These are phyloP conservation scores for Sporothrix brasiliensis DNA, from an alignment of 2,329 filamentous ascomycete genomes.

Conservation along the genomic window DNA sequence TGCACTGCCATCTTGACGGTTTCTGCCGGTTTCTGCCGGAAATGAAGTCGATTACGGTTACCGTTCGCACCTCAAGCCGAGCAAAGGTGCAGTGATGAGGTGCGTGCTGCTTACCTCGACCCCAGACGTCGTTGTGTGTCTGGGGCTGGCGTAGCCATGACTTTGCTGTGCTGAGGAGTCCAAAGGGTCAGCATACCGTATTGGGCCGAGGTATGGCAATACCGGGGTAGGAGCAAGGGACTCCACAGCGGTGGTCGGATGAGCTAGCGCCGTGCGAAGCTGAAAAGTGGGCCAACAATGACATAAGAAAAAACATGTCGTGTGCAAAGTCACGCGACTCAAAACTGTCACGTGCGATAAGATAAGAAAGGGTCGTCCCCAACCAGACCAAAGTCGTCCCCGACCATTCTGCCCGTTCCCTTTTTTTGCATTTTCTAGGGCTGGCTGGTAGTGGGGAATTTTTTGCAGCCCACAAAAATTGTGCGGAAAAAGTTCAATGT, in stretches of 20 bases:
- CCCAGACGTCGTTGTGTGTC: conserved; percentile 25
- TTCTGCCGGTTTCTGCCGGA: background rate
- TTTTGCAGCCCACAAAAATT: conserved; percentile 44
- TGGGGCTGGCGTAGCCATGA: conserved; percentile 39
- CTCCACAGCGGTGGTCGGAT: conserved; percentile 1
- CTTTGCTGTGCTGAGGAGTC: background rate
- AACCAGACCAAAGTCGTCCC: conserved; percentile 39
- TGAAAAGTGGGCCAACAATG: background rate
- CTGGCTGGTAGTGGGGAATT: conserved; percentile 44
- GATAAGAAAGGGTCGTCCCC: conserved; percentile 21
- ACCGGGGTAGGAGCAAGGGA: conserved; percentile 10
- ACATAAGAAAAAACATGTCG: background rate
- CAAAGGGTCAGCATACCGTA: conserved; percentile 17
- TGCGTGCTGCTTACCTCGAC: background rate
- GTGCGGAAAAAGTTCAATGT: conserved; percentile 35
- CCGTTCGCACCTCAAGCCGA: background rate
- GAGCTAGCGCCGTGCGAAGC: background rate
- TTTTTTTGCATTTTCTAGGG: conserved; percentile 39
- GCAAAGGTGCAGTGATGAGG: background rate
- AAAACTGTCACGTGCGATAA: background rate
- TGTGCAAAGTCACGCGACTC: conserved; percentile 17
- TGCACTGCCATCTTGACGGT: conserved; percentile 46
- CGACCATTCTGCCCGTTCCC: conserved; percentile 40
- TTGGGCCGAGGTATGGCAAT: conserved; percentile 32
- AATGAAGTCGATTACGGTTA: background rate